Evolutionary conservation across 1,284 basidiomycete species (phyloP).

Genomic region (Caloboletus firmus): DNA sequence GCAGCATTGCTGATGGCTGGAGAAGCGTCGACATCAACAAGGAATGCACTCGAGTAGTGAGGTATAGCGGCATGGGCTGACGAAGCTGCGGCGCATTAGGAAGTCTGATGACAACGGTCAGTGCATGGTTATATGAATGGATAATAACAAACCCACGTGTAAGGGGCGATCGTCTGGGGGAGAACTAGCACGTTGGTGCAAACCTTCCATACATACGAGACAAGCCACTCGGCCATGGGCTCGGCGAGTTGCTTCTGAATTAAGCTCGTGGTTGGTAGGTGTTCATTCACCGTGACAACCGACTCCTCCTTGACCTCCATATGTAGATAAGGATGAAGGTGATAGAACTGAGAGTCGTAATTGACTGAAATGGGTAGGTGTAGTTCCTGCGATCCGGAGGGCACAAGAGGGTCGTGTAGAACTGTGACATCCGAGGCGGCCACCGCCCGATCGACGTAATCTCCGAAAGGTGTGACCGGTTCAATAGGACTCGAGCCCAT

Average conservation of each 20-base stretch:
- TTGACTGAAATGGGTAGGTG: constrained; percentile 20
- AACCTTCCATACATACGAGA: constrained; percentile 75
- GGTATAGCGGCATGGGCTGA: constrained; percentile 43
- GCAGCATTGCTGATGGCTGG: constrained; percentile 76
- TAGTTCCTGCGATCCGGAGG: constrained; percentile 23
- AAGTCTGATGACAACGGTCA: constrained; percentile 30
- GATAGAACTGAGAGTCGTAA: constrained; percentile 22
- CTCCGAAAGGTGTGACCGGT: constrained; percentile 71
- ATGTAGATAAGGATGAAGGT: constrained; percentile 14
- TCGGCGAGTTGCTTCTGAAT: constrained; percentile 70
- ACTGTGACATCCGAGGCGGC: constrained; percentile 39
- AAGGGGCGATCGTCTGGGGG: constrained; percentile 46
- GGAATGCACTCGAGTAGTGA: constrained; percentile 68
- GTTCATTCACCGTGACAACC: constrained; percentile 13
- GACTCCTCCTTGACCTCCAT: constrained; percentile 19
- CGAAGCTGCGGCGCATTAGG: constrained; percentile 35
- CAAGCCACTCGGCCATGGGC: constrained; percentile 75
- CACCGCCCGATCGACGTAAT: constrained; percentile 70
- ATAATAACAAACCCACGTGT: constrained; percentile 43
- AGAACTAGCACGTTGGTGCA: constrained; percentile 67
- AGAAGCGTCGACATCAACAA: constrained; percentile 76
- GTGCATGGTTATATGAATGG: neutral
- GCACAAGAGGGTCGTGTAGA: constrained; percentile 22
- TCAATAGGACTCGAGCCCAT: constrained; percentile 64
- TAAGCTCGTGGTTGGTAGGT: constrained; percentile 50